A percentile compares a stretch with the other conserved stretches of the same genome.
phyloP scores from a whole-genome alignment of 2,329 filamentous ascomycete genomes.

The Talaromyces rugulosus region DNA sequence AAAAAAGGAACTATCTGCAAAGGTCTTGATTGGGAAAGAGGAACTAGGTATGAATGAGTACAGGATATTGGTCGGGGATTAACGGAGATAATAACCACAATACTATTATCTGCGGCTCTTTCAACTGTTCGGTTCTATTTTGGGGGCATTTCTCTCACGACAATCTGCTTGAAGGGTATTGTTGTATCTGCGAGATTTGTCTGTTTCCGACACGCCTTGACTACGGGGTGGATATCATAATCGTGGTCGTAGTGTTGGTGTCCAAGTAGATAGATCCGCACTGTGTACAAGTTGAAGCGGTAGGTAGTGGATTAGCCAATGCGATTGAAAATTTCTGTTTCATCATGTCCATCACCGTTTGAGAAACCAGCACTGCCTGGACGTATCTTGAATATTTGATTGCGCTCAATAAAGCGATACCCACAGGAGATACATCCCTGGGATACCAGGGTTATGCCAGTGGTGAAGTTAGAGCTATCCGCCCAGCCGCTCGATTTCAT shows the following conservation, averaged over 20 bases:
- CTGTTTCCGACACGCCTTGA: neutral
- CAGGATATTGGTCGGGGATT: neutral
- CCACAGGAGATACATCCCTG: neutral
- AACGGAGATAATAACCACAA: neutral
- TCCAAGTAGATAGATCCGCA: neutral
- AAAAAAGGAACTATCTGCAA: neutral
- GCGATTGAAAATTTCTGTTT: neutral
- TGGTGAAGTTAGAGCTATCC: too few relatives aligned
- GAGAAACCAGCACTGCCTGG: neutral
- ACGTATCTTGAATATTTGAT: neutral
- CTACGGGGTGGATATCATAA: neutral
- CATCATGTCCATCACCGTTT: neutral
- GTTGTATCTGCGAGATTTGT: neutral
- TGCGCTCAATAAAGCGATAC: neutral
- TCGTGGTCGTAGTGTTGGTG: neutral
- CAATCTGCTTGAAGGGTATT: neutral
- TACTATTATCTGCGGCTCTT: neutral
- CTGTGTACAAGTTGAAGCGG: neutral
- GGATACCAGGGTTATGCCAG: too few relatives aligned
- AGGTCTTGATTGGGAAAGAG: neutral
- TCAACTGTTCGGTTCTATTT: neutral
- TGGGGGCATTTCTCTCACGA: neutral
- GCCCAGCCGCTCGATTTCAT: neutral
- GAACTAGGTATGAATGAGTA: neutral
- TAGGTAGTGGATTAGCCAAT: neutral